phyloP scores from a whole-genome alignment of 441 rosid genomes.

The Manihot esculenta region DNA sequence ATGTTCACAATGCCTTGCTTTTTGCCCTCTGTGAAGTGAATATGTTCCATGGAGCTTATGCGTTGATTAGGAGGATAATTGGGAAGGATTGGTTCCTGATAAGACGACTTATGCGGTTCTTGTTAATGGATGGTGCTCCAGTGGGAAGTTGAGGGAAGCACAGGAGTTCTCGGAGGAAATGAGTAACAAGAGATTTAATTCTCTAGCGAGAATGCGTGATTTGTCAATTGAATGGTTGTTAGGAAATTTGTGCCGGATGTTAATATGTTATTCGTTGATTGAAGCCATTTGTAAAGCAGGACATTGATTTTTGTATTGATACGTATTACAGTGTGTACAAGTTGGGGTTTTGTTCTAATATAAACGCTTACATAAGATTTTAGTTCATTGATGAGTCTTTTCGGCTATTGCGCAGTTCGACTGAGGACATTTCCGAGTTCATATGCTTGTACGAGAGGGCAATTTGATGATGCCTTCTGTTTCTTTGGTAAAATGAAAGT shows the following conservation, averaged over 20 bases:
- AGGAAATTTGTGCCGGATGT: conserved; percentile 64
- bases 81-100: conserved; percentile 64
- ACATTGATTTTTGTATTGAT: conserved; percentile 62
- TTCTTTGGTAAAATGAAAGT: conserved; percentile 85
- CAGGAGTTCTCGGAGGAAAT: conserved; percentile 74
- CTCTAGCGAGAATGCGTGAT: conserved; percentile 84
- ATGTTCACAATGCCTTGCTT: conserved; percentile 62
- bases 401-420: conserved; percentile 50
- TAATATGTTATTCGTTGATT: conserved; percentile 54
- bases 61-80: conserved; percentile 74
- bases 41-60: conserved; percentile 83
- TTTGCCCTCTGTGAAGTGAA: conserved; percentile 77
- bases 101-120: conserved; percentile 61
- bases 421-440: conserved; percentile 88
- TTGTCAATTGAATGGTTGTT: conserved; percentile 76
- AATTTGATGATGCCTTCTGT: conserved; percentile 81
- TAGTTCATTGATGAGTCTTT: conserved; percentile 86
- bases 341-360: conserved; percentile 66
- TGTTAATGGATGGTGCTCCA: conserved; percentile 84
- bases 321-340: conserved; percentile 62
- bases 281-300: conserved; percentile 60
- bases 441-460: conserved; percentile 80
- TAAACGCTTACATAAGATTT: conserved; percentile 62
- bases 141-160: conserved; percentile 81
- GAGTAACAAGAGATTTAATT: conserved; percentile 79